A percentile compares a stretch with the other conserved stretches of the same genome.
These are phyloP conservation scores for Cyberlindnera subsufficiens DNA, from an alignment of 805 yeast genomes.

Conservation along the genomic window DNA sequence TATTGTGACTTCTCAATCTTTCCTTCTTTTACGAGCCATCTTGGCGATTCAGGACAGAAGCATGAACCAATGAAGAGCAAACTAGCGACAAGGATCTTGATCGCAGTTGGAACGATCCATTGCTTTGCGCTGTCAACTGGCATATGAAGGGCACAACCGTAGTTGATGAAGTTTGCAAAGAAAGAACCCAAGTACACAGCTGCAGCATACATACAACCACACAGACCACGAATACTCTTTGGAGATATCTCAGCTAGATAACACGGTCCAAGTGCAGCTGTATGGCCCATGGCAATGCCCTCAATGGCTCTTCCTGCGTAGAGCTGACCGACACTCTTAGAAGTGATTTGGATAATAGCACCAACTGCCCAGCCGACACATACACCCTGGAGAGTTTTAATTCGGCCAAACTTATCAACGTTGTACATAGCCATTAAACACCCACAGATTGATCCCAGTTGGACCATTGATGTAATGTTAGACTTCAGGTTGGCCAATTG, in stretches of 20 bases:
- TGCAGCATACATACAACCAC: too few species aligned
- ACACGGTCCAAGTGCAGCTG: slow-evolving; percentile 49
- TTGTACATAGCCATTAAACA: slow-evolving; percentile 41
- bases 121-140: too few species aligned
- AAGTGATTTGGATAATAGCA: slow-evolving; percentile 42
- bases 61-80: too few species aligned
- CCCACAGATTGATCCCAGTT: slow-evolving; percentile 50
- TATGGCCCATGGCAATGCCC: slow-evolving; percentile 51
- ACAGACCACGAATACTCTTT: too few species aligned
- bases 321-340: slow-evolving; percentile 41
- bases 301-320: slow-evolving; percentile 51
- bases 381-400: slow-evolving; percentile 38
- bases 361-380: slow-evolving; percentile 40
- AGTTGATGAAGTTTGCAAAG: too few species aligned
- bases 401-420: slow-evolving; percentile 47
- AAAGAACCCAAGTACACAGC: too few species aligned
- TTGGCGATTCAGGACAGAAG: too few species aligned
- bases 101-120: too few species aligned
- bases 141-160: too few species aligned
- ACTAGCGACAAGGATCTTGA: too few species aligned
- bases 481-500: slow-evolving; percentile 42
- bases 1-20: not conserved
- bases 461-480: slow-evolving; percentile 55
- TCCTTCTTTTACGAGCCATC: too few species aligned
- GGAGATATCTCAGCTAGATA: too few species aligned